Evolutionary conservation across 1,139 yeast genomes (phyloP).

Genomic region (Hansenula sp.): DNA sequence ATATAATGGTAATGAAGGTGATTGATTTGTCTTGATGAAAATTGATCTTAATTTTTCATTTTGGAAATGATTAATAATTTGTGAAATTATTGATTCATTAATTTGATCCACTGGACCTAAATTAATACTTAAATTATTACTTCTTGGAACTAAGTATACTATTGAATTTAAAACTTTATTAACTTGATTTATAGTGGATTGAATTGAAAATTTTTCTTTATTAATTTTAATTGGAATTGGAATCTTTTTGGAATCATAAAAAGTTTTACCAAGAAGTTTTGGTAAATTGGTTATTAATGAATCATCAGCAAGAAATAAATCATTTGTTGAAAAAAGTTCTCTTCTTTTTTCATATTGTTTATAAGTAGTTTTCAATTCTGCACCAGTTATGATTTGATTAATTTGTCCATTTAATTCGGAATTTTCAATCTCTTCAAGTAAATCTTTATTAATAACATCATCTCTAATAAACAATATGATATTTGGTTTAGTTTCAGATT

Average conservation of each 20-base stretch:
- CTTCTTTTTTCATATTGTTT: slow-evolving; percentile 70
- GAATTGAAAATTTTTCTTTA: slow-evolving; percentile 43
- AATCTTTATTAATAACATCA: slow-evolving; percentile 48
- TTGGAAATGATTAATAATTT: slow-evolving; percentile 47
- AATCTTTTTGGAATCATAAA: slow-evolving; percentile 57
- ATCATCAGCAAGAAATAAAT: slow-evolving; percentile 81
- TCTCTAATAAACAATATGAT: slow-evolving; percentile 77
- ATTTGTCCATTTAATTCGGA: slow-evolving; percentile 30
- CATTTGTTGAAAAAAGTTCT: slow-evolving; percentile 54
- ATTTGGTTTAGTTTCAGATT: slow-evolving; percentile 42
- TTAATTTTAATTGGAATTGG: slow-evolving; percentile 68
- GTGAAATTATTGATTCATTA: slow-evolving; percentile 44
- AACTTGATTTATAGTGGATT: slow-evolving; percentile 55
- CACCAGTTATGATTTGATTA: slow-evolving; percentile 40
- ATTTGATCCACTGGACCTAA: slow-evolving; percentile 54
- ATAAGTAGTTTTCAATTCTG: slow-evolving; percentile 60
- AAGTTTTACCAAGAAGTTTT: slow-evolving; percentile 73
- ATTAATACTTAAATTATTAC: slow-evolving; percentile 60
- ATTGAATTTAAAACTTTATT: slow-evolving; percentile 56
- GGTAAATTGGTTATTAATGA: slow-evolving; percentile 78
- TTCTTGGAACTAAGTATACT: slow-evolving; percentile 67
- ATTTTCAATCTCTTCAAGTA: slow-evolving; percentile 56
- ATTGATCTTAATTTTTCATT: slow-evolving; percentile 53
- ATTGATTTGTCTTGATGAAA: slow-evolving; percentile 61
- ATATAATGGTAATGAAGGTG: slow-evolving; percentile 85